These are phyloP conservation scores for Pestalotiopsis sp. DNA, from an alignment of 2,329 filamentous ascomycete genomes.

Conservation along the genomic window DNA sequence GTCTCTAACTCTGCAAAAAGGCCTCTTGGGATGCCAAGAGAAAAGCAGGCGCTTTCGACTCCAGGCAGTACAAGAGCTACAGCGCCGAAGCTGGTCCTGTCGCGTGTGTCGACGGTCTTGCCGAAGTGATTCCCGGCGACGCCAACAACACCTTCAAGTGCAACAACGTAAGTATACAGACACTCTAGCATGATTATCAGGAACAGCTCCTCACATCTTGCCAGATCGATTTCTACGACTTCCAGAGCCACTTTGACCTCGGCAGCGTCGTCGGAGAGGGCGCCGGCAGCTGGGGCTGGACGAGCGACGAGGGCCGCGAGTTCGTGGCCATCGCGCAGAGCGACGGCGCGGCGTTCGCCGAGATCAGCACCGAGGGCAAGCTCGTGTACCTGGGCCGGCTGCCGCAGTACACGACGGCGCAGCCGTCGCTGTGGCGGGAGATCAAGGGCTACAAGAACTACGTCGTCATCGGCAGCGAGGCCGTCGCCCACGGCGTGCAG, in stretches of 20 bases:
- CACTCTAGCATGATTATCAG: background rate
- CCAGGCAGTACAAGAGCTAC: slow-evolving; percentile 10
- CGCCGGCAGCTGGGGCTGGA: slow-evolving; percentile 30
- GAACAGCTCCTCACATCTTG: background rate
- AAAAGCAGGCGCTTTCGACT: slow-evolving; percentile 11
- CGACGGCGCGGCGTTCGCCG: slow-evolving; percentile 54
- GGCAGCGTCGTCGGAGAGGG: slow-evolving; percentile 25
- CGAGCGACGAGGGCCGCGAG: slow-evolving; percentile 45
- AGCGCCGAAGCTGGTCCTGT: slow-evolving; percentile 16
- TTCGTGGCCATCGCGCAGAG: slow-evolving; percentile 50
- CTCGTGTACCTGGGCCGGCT: slow-evolving; percentile 49
- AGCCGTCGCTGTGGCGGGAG: slow-evolving; percentile 38
- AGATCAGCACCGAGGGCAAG: slow-evolving; percentile 45
- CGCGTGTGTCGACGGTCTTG: slow-evolving; percentile 44
- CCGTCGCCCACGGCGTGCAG: slow-evolving; percentile 57
- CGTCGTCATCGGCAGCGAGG: slow-evolving; percentile 43
- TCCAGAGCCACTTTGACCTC: slow-evolving; percentile 55
- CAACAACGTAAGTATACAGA: slow-evolving; percentile 35
- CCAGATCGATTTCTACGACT: slow-evolving; percentile 18
- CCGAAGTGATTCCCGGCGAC: slow-evolving; percentile 46
- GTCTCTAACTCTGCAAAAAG: background rate
- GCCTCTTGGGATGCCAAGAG: slow-evolving; percentile 11
- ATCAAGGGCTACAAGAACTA: slow-evolving; percentile 40
- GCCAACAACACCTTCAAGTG: slow-evolving; percentile 50
- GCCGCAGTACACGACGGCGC: slow-evolving; percentile 38